Evolutionary conservation across 2,329 filamentous ascomycete genomes (phyloP).

Genomic region (Lachnellula subtilissima): DNA sequence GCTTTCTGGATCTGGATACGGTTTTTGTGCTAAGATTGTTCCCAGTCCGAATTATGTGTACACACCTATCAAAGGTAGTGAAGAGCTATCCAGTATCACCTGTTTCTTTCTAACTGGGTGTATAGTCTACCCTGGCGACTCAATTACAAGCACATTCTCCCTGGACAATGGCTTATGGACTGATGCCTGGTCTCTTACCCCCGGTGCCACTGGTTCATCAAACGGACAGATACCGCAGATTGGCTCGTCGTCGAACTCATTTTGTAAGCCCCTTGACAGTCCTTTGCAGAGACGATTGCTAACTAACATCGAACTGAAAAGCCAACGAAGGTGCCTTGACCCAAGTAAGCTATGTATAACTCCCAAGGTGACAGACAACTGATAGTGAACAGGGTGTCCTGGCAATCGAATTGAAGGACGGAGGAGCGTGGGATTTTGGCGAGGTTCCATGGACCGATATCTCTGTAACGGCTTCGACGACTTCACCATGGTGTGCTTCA

Average conservation of each 20-base stretch:
- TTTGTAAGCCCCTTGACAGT: conserved; percentile 1
- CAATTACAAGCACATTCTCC: conserved; percentile 19
- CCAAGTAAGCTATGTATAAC: not conserved
- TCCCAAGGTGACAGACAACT: not conserved
- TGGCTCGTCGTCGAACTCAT: conserved; percentile 17
- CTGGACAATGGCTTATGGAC: conserved; percentile 16
- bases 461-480: conserved; percentile 15
- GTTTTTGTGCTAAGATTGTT: not conserved
- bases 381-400: conserved; percentile 10
- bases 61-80: conserved; percentile 10
- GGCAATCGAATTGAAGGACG: conserved; percentile 14
- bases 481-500: conserved; percentile 6
- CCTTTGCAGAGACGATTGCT: not conserved
- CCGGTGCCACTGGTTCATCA: conserved; percentile 11
- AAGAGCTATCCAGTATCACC: not conserved
- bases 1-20: not conserved
- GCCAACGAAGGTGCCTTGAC: conserved; percentile 9
- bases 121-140: conserved; percentile 20
- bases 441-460: conserved; percentile 16
- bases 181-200: conserved; percentile 16
- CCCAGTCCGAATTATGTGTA: conserved; percentile 17
- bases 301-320: not conserved
- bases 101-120: not conserved
- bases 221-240: conserved; percentile 12
- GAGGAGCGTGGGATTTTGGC: conserved; percentile 21